These are phyloP conservation scores for Penicillium sp. DNA, from an alignment of 2,329 filamentous ascomycete species.

Conservation along the genomic window DNA sequence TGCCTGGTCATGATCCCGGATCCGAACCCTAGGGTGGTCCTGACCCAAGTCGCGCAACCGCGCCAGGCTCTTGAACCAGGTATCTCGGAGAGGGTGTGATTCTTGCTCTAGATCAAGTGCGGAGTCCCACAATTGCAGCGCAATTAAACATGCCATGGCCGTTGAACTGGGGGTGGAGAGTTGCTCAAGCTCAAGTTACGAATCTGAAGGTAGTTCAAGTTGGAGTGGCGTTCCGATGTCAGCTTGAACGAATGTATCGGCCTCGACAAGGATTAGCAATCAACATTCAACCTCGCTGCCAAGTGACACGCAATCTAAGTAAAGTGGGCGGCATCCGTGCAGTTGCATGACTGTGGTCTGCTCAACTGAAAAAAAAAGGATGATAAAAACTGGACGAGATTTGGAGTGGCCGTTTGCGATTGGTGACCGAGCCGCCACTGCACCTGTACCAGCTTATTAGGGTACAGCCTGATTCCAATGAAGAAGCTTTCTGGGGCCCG, in stretches of 20 bases:
- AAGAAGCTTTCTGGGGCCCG: no score
- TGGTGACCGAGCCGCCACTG: not conserved
- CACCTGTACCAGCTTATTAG: no score
- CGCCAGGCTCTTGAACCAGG: not conserved
- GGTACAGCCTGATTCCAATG: no score
- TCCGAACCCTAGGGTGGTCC: not conserved
- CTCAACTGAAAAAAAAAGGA: not conserved
- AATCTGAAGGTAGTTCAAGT: not conserved
- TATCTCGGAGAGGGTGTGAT: not conserved
- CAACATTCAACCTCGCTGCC: not conserved
- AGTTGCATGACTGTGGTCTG: no score
- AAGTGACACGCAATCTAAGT: not conserved
- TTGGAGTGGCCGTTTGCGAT: not conserved
- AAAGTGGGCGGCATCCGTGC: not conserved
- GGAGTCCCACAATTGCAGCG: not conserved
- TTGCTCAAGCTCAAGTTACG: not conserved
- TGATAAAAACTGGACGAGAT: not conserved
- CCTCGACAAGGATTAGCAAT: not conserved
- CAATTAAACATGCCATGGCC: not conserved
- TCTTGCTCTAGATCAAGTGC: not conserved
- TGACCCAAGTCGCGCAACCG: not conserved
- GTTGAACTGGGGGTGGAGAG: not conserved
- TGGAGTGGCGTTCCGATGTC: not conserved
- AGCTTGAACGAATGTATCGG: not conserved
- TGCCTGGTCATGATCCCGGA: not conserved